Conservation (phyloP, 2,329 filamentous ascomycete species). For the Plenodomus biglobosus region DNA sequence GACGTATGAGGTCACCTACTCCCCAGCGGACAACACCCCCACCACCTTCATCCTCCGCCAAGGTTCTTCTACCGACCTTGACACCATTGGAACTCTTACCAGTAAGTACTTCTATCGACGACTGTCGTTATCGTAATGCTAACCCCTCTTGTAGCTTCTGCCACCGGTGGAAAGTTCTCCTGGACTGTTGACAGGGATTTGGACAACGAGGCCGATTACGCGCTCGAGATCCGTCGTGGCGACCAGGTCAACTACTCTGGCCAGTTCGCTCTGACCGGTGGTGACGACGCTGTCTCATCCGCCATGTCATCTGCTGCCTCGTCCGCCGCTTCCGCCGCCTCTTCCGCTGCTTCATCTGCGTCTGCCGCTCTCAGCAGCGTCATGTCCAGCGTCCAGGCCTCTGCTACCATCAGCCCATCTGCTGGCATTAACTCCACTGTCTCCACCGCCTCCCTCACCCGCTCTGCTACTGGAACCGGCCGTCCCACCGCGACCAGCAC, state of each 20-base stretch:
- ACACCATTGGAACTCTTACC: slow-evolving; percentile 54
- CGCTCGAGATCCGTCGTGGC: slow-evolving; percentile 60
- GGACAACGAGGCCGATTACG: slow-evolving; percentile 54
- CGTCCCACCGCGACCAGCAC: slow-evolving; percentile 3
- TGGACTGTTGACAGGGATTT: slow-evolving; percentile 55
- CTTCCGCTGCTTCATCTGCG: slow-evolving; percentile 22
- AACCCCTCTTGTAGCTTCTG: slow-evolving; percentile 35
- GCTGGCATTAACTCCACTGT: slow-evolving; percentile 32
- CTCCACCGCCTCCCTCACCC: slow-evolving; percentile 26
- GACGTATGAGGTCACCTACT: slow-evolving; percentile 53
- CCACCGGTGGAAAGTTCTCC: slow-evolving; percentile 51
- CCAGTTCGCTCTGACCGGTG: slow-evolving; percentile 48
- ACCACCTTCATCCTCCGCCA: slow-evolving; percentile 60
- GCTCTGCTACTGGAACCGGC: slow-evolving; percentile 10
- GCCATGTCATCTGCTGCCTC: slow-evolving; percentile 22
- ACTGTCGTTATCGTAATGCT: neutral
- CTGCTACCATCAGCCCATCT: slow-evolving; percentile 22
- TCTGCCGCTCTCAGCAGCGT: slow-evolving; percentile 15
- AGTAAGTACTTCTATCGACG: slow-evolving; percentile 37
- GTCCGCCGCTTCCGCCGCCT: slow-evolving; percentile 17
- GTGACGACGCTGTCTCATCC: slow-evolving; percentile 25
- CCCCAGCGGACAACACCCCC: slow-evolving; percentile 47
- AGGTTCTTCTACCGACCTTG: slow-evolving; percentile 54
- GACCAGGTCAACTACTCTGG: slow-evolving; percentile 58
- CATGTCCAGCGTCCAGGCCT: slow-evolving; percentile 28